phyloP scores from a whole-genome alignment of 2,329 filamentous ascomycete species.

The Neofusicoccum parvum region DNA sequence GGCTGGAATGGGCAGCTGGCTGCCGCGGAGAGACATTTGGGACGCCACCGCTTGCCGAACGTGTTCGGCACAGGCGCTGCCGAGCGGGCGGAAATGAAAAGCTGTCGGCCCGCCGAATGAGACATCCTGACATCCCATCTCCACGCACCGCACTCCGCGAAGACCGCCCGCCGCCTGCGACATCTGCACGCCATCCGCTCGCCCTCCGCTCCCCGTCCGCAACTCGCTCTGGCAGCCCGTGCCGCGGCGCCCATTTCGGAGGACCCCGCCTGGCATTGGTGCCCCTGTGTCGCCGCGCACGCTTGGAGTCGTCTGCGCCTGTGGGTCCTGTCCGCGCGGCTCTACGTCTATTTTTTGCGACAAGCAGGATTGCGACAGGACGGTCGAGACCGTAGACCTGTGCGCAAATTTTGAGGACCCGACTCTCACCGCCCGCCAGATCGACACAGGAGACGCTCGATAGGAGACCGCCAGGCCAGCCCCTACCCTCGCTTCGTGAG shows the following conservation, averaged over 20 bases:
- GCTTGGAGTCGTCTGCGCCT: background rate
- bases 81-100: background rate
- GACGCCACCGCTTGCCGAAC: background rate
- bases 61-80: too few relatives aligned
- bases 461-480: background rate
- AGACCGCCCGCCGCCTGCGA: too few relatives aligned
- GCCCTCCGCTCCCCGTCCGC: too few relatives aligned
- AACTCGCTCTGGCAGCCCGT: too few relatives aligned
- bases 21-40: too few relatives aligned
- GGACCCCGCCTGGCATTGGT: too few relatives aligned
- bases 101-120: background rate
- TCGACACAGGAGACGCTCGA: background rate
- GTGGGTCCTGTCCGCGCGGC: background rate
- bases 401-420: background rate
- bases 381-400: background rate
- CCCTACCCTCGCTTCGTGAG: background rate
- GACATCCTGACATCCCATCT: background rate
- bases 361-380: background rate
- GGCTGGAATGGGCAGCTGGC: too few relatives aligned
- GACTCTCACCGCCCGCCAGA: background rate
- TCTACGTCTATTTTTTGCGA: background rate
- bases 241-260: too few relatives aligned
- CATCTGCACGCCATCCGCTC: too few relatives aligned
- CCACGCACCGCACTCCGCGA: too few relatives aligned
- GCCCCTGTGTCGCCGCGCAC: too few relatives aligned